Evolutionary conservation across 495 filamentous ascomycete species (phyloP).

Genomic region (Aeminium ludgeri): DNA sequence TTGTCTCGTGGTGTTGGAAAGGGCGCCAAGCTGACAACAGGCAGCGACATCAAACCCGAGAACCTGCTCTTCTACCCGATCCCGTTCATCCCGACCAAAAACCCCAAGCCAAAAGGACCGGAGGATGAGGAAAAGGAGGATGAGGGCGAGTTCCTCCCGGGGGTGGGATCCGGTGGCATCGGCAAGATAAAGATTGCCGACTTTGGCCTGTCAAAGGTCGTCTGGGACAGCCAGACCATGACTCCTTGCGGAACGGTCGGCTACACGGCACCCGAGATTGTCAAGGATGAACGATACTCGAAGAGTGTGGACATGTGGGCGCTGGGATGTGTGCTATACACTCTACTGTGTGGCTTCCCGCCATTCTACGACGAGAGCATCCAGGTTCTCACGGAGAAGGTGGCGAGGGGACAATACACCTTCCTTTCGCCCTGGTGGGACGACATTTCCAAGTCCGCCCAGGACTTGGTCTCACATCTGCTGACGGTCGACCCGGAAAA

Average conservation of each 20-base stretch:
- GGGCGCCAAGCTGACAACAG: constrained; percentile 16
- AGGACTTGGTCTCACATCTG: constrained; percentile 86
- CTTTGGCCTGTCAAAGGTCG: constrained; percentile 91
- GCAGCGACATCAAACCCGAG: constrained; percentile 95
- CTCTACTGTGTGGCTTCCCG: constrained; percentile 88
- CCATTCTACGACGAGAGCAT: constrained; percentile 99
- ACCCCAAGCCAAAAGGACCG: constrained; percentile 56
- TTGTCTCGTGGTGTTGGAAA: not conserved
- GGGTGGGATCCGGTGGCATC: constrained; percentile 79
- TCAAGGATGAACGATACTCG: constrained; percentile 96
- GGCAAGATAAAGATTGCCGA: constrained; percentile 94
- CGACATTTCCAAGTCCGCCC: constrained; percentile 87
- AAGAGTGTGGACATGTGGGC: constrained; percentile 99
- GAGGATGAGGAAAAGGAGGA: constrained; percentile 97
- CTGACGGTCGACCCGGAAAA: constrained; percentile 85
- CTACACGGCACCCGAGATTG: constrained; percentile 97
- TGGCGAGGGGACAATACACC: constrained; percentile 89
- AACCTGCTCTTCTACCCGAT: constrained; percentile 86
- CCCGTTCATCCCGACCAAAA: constrained; percentile 61
- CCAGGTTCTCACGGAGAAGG: constrained; percentile 91
- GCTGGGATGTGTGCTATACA: constrained; percentile 90
- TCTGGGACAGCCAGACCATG: constrained; percentile 99
- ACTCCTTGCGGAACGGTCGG: constrained; percentile 96
- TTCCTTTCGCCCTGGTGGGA: constrained; percentile 99
- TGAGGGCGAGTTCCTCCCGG: constrained; percentile 80